A percentile compares a stretch with the other conserved stretches of the same genome.
Conservation (phyloP, 768 basidiomycete species). For the Clathrus columnatus region DNA sequence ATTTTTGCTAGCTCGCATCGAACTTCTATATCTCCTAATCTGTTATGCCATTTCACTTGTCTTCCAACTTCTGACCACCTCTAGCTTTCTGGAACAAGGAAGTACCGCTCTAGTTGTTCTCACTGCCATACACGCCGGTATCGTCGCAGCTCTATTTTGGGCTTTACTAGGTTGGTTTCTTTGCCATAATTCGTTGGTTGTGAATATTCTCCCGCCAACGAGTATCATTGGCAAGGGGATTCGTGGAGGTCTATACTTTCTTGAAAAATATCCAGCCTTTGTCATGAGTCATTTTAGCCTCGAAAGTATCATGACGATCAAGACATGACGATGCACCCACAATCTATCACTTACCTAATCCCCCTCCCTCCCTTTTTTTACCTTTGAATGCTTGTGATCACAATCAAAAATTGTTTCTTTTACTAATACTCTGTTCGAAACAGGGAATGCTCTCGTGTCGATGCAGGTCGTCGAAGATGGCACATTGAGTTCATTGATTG, state of each 20-base stretch:
- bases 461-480: slow-evolving; percentile 95
- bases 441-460: slow-evolving; percentile 64
- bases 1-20: slow-evolving; percentile 45
- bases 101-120: slow-evolving; percentile 58
- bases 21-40: slow-evolving; percentile 57
- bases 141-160: slow-evolving; percentile 76
- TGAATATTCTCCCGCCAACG: no score
- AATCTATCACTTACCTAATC: no score
- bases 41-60: slow-evolving; percentile 66
- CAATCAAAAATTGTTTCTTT: no score
- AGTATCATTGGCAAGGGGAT: no score
- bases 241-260: no score
- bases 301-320: slow-evolving; percentile 5
- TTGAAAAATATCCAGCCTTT: no score
- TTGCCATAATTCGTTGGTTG: background rate
- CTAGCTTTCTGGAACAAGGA: slow-evolving; percentile 73
- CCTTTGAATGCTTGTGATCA: no score
- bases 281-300: background rate
- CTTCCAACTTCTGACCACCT: slow-evolving; percentile 75
- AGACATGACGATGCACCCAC: no score
- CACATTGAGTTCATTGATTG: slow-evolving; percentile 58
- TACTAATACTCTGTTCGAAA: background rate
- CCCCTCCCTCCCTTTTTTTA: no score
- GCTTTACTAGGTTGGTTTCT: slow-evolving; percentile 34
- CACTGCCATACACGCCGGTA: slow-evolving; percentile 70